These are phyloP conservation scores for Dioscorea zingiberensis DNA, from an alignment of 106 monocot genomes.

Conservation along the genomic window DNA sequence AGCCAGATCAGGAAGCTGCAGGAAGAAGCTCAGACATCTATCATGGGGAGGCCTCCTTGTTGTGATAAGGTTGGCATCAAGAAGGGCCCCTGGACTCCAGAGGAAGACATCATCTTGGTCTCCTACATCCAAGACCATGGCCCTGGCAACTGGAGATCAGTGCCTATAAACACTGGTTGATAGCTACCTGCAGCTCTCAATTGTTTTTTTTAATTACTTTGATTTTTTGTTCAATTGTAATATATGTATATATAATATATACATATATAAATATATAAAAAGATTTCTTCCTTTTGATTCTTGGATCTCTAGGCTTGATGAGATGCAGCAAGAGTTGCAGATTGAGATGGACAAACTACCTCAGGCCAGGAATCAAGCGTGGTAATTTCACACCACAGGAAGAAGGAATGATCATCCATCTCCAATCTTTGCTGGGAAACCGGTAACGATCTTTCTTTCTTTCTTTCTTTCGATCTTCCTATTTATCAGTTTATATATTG, in stretches of 20 bases:
- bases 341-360: slow-evolving; percentile 90
- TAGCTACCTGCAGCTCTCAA: too few species aligned
- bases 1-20: too few species aligned
- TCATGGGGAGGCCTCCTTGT: slow-evolving; percentile 32
- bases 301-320: slow-evolving; percentile 47
- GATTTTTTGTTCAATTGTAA: neutral
- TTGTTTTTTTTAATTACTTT: too few species aligned
- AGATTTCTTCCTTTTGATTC: neutral
- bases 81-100: slow-evolving; percentile 61
- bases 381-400: slow-evolving; percentile 80
- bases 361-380: slow-evolving; percentile 83
- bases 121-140: slow-evolving; percentile 59
- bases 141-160: slow-evolving; percentile 39
- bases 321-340: slow-evolving; percentile 95
- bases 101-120: slow-evolving; percentile 55
- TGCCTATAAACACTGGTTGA: slow-evolving; percentile 42
- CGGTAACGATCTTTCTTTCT: slow-evolving; percentile 22
- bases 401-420: slow-evolving; percentile 71
- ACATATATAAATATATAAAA: neutral
- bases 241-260: neutral
- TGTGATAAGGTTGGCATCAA: slow-evolving; percentile 40
- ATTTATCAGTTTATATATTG: neutral
- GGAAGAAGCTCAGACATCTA: neutral
- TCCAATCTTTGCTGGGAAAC: slow-evolving; percentile 71
- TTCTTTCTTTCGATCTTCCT: neutral